Percentiles rank a stretch among this genome's conserved stretches.
Evolutionary conservation across 2,329 filamentous ascomycete genomes (phyloP).

Genomic region (Beauveria scarabaeidicola): DNA sequence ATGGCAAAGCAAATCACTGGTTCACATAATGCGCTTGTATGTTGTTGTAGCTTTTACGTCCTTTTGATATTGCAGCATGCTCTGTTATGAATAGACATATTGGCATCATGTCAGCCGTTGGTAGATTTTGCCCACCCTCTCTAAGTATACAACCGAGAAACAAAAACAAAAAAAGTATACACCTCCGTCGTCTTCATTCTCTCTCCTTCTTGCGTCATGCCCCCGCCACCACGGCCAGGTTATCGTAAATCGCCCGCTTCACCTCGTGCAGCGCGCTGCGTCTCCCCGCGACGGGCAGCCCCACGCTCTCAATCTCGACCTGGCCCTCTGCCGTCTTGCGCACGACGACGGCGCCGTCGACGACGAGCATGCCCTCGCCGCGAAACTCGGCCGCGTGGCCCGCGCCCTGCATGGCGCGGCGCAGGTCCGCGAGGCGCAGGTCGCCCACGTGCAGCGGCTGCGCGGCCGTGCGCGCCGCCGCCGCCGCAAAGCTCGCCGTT

Average conservation of each 20-base stretch:
- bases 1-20: background rate
- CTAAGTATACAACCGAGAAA: background rate
- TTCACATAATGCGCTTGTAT: too few relatives aligned
- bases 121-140: background rate
- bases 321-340: slow-evolving; percentile 78
- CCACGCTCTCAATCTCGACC: slow-evolving; percentile 79
- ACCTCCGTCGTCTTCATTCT: slow-evolving; percentile 17
- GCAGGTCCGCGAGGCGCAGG: slow-evolving; percentile 76
- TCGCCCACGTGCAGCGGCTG: slow-evolving; percentile 94
- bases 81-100: background rate
- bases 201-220: slow-evolving; percentile 33
- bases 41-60: background rate
- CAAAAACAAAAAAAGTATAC: background rate
- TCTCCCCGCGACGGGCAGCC: slow-evolving; percentile 28
- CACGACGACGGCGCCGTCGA: slow-evolving; percentile 82
- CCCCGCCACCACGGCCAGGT: slow-evolving; percentile 80
- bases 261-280: slow-evolving; percentile 75
- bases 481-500: slow-evolving; percentile 54
- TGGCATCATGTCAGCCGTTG: too few relatives aligned
- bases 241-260: slow-evolving; percentile 85
- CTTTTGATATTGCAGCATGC: background rate
- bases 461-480: slow-evolving; percentile 65
- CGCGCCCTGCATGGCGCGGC: slow-evolving; percentile 70
- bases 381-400: slow-evolving; percentile 88
- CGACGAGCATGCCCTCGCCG: slow-evolving; percentile 82